phyloP scores from a whole-genome alignment of 23 red algal species.

The Gracilaria gracilis region DNA sequence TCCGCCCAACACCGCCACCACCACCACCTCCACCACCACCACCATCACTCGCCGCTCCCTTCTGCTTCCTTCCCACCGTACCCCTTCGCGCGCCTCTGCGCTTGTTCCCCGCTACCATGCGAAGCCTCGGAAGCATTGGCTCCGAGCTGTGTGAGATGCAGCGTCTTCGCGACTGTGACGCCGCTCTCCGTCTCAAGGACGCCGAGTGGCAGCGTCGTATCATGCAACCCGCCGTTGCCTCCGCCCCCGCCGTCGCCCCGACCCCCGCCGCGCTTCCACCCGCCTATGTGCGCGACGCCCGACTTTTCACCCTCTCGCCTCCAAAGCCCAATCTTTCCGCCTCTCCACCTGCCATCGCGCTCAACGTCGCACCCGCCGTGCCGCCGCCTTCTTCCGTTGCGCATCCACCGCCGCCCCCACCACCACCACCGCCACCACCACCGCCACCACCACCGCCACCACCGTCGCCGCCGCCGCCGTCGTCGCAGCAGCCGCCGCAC shows the following conservation, averaged over 20 bases:
- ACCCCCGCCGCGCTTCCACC: not conserved
- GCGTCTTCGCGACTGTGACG: constrained; percentile 53
- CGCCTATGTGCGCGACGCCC: too few species aligned
- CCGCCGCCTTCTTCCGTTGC: not conserved
- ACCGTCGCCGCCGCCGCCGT: not conserved
- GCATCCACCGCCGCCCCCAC: not conserved
- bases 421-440: not conserved
- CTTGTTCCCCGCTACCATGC: constrained; percentile 2
- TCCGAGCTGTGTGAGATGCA: constrained; percentile 76
- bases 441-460: not conserved
- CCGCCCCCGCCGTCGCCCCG: constrained; percentile 6
- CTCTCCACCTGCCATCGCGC: not conserved
- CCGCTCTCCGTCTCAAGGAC: constrained; percentile 55
- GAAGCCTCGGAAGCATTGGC: constrained; percentile 52
- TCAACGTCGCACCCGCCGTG: not conserved
- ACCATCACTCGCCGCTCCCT: not conserved
- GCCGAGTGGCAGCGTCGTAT: constrained; percentile 71
- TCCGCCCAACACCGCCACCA: not conserved
- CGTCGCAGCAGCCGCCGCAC: not conserved
- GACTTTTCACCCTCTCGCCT: not conserved
- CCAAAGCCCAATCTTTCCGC: constrained; percentile 5
- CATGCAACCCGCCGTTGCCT: constrained; percentile 7
- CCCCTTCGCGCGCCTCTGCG: not conserved
- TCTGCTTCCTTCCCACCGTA: not conserved
- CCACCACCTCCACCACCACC: not conserved